Conservation (phyloP, 805 yeast genomes). For the Lipomyces yamadae region DNA sequence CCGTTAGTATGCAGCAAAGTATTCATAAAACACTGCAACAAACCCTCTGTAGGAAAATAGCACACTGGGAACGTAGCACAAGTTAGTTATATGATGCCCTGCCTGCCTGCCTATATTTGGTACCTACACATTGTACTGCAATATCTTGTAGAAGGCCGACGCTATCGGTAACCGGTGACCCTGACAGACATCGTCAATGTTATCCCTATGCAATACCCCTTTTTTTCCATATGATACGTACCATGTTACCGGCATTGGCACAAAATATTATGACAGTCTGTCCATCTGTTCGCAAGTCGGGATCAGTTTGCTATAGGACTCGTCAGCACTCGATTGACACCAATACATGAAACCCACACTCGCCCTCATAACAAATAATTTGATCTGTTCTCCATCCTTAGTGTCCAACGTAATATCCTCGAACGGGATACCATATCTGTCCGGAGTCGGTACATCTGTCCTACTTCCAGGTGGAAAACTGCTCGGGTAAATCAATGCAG, state of each 20-base stretch:
- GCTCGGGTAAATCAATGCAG: conserved; percentile 79
- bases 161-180: conserved; percentile 89
- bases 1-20: background rate
- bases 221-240: background rate
- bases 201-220: background rate
- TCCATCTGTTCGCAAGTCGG: conserved; percentile 20
- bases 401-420: conserved; percentile 67
- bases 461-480: conserved; percentile 72
- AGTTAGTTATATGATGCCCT: background rate
- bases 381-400: conserved; percentile 68
- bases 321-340: background rate
- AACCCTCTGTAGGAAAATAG: conserved; percentile 91
- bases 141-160: conserved; percentile 58
- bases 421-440: conserved; percentile 65
- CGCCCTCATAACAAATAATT: conserved; percentile 61
- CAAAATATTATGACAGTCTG: conserved; percentile 76
- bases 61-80: conserved; percentile 45
- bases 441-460: conserved; percentile 76
- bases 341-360: background rate
- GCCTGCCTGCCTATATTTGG: background rate
- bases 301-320: conserved; percentile 21
- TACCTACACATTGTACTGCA: conserved; percentile 33
- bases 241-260: conserved; percentile 94
- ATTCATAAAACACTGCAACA: background rate
- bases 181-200: conserved; percentile 5